Evolutionary conservation across 176 grass and related monocot genomes (phyloP).

Genomic region (Calamus simplicifolius): DNA sequence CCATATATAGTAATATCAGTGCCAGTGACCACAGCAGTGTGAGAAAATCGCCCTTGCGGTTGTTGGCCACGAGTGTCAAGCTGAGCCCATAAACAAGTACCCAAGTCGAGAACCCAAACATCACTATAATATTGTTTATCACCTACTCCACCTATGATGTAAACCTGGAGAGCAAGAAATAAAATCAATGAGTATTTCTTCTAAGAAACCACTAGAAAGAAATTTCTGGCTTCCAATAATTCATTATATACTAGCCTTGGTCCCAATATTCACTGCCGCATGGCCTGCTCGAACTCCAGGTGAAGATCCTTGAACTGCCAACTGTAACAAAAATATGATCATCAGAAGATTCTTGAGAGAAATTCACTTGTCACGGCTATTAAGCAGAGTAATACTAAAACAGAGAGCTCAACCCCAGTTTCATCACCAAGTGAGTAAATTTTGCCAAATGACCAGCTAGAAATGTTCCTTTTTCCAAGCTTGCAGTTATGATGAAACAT

Average conservation of each 20-base stretch:
- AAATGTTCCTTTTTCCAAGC: too few relatives aligned
- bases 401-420: too few relatives aligned
- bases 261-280: conserved; percentile 67
- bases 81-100: conserved; percentile 51
- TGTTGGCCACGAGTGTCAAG: conserved; percentile 83
- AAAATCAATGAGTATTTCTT: not conserved
- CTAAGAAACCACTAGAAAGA: not conserved
- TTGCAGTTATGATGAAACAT: too few relatives aligned
- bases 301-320: conserved; percentile 60
- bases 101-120: conserved; percentile 84
- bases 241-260: conserved; percentile 43
- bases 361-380: too few relatives aligned
- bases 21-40: conserved; percentile 57
- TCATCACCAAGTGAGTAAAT: too few relatives aligned
- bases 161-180: conserved; percentile 32
- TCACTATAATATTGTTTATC: conserved; percentile 97
- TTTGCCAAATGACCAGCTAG: too few relatives aligned
- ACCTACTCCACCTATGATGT: conserved; percentile 88
- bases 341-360: not conserved
- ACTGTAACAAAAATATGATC: conserved; percentile 28
- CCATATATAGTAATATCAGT: conserved; percentile 86
- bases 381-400: too few relatives aligned
- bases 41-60: conserved; percentile 88
- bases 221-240: not conserved
- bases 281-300: conserved; percentile 88